These are phyloP conservation scores for Hypoxylon trugodes DNA, from an alignment of 495 filamentous ascomycete species.

Conservation along the genomic window DNA sequence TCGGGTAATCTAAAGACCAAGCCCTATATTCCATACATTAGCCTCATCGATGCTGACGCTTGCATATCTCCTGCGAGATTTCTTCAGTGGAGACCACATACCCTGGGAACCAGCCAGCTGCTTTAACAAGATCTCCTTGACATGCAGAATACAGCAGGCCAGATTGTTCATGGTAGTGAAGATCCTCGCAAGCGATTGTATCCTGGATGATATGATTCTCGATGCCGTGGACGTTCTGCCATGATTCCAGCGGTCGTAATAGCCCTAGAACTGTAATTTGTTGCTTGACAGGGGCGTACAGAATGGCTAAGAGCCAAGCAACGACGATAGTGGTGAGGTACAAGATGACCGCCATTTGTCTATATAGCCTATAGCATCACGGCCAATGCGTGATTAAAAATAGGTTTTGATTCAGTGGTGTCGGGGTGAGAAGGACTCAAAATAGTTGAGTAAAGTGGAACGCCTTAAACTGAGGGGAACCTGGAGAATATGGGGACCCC, in stretches of 20 bases:
- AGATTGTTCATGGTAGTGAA: conserved; percentile 63
- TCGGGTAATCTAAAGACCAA: conserved; percentile 17
- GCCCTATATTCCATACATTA: conserved; percentile 15
- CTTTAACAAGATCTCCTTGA: conserved; percentile 53
- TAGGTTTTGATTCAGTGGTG: too few relatives aligned
- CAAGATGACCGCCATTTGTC: conserved; percentile 25
- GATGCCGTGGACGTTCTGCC: conserved; percentile 46
- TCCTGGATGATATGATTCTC: conserved; percentile 55
- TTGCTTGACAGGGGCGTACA: conserved; percentile 47
- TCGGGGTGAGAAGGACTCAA: too few relatives aligned
- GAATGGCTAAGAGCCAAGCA: conserved; percentile 44
- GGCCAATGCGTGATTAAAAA: not conserved
- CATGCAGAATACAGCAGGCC: conserved; percentile 66
- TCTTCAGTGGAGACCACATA: conserved; percentile 10
- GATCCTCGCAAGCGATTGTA: conserved; percentile 66
- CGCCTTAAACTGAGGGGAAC: not conserved
- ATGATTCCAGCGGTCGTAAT: conserved; percentile 37
- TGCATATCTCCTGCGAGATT: not conserved
- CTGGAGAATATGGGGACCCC: not conserved
- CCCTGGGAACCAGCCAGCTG: conserved; percentile 66
- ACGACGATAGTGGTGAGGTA: conserved; percentile 47
- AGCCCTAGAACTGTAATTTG: conserved; percentile 45
- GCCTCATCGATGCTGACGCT: not conserved
- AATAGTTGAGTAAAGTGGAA: not conserved
- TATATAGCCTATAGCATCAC: not conserved